phyloP scores from a whole-genome alignment of 2,329 filamentous ascomycete genomes.

The Claviceps digitariae region DNA sequence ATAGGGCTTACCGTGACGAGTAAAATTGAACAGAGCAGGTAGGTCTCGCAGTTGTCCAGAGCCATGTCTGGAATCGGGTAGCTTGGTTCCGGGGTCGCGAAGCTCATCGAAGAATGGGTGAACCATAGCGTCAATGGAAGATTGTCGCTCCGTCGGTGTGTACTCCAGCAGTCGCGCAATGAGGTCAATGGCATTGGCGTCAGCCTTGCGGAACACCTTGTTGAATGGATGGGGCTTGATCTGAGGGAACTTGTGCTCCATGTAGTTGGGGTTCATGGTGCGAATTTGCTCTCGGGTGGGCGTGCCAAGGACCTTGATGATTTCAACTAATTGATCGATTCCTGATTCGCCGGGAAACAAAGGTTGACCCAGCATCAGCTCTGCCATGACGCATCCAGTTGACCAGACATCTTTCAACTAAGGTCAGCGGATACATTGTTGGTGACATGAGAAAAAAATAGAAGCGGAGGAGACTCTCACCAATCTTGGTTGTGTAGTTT shows the following conservation, averaged over 20 bases:
- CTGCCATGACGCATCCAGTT: slow-evolving; percentile 97
- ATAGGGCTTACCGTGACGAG: slow-evolving; percentile 63
- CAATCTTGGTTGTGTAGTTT: slow-evolving; percentile 99
- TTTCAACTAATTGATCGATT: slow-evolving; percentile 96
- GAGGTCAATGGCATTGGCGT: slow-evolving; percentile 82
- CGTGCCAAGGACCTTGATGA: slow-evolving; percentile 97
- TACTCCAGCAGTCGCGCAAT: slow-evolving; percentile 93
- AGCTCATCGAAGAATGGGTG: slow-evolving; percentile 98
- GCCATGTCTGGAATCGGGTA: slow-evolving; percentile 88
- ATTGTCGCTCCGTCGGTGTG: slow-evolving; percentile 88
- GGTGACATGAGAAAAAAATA: slow-evolving; percentile 2
- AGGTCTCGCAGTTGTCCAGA: slow-evolving; percentile 69
- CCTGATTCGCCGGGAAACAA: slow-evolving; percentile 97
- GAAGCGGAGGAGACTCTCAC: slow-evolving; percentile 38
- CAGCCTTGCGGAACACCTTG: slow-evolving; percentile 97
- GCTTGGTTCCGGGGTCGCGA: slow-evolving; percentile 74
- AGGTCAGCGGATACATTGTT: slow-evolving; percentile 1
- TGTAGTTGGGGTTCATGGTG: slow-evolving; percentile 99
- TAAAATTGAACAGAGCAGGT: slow-evolving; percentile 84
- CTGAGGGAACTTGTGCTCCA: slow-evolving; percentile 99
- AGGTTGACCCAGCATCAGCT: slow-evolving; percentile 96
- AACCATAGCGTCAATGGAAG: slow-evolving; percentile 91
- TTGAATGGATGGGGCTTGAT: slow-evolving; percentile 99
- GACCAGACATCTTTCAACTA: slow-evolving; percentile 84
- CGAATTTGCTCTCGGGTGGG: slow-evolving; percentile 96